These are phyloP conservation scores for Trichoderma koningii DNA, from an alignment of 2,329 filamentous ascomycete species.

Conservation along the genomic window DNA sequence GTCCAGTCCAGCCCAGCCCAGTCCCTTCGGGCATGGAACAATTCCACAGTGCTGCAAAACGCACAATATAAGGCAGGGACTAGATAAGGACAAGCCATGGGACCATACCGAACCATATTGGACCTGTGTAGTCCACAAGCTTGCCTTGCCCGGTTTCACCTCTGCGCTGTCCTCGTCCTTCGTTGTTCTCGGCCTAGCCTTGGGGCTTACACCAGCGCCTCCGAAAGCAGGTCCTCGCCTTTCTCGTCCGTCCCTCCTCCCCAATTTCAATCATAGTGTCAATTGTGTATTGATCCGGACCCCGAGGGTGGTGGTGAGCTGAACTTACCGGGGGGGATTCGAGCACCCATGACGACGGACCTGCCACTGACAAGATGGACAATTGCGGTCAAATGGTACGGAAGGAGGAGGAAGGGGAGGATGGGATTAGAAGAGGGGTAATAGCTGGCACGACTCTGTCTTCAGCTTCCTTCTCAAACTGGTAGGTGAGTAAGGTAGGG, in stretches of 20 bases:
- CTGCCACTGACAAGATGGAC: background rate
- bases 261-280: background rate
- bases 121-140: background rate
- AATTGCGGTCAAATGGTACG: background rate
- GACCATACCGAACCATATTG: background rate
- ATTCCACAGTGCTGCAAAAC: background rate
- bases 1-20: no score
- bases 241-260: background rate
- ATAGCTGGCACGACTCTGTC: background rate
- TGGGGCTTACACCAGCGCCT: background rate
- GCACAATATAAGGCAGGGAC: no score
- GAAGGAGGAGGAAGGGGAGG: background rate
- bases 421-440: background rate
- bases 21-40: background rate
- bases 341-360: background rate
- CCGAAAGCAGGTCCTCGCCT: background rate
- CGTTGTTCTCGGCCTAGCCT: slow-evolving; percentile 1
- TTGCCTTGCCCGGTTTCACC: slow-evolving; percentile 3
- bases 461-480: background rate
- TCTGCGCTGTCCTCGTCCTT: background rate
- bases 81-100: no score
- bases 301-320: slow-evolving; percentile 1
- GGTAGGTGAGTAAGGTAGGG: no score
- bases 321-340: slow-evolving; percentile 12
- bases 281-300: background rate